Evolutionary conservation across 2,329 filamentous ascomycete genomes (phyloP).

Genomic region (Nothopassalora personata): DNA sequence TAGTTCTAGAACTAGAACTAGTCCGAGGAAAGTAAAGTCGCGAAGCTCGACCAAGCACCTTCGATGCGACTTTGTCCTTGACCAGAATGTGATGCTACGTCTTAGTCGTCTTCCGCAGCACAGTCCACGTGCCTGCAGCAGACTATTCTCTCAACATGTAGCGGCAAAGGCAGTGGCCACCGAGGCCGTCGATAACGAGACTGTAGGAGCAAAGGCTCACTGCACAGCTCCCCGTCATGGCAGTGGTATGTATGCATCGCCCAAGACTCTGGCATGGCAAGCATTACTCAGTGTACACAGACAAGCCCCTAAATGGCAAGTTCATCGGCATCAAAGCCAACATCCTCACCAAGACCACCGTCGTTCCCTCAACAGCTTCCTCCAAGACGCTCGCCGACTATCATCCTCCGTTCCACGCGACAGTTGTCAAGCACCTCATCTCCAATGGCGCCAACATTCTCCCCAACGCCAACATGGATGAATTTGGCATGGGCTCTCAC

Average conservation of each 20-base stretch:
- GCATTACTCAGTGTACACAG: not conserved
- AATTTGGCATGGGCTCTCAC: slow-evolving; percentile 93
- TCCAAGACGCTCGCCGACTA: slow-evolving; percentile 66
- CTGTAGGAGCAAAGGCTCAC: not conserved
- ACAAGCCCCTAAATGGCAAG: slow-evolving; percentile 25
- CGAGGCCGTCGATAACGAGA: not conserved
- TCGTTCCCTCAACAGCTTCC: slow-evolving; percentile 62
- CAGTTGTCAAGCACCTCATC: slow-evolving; percentile 65
- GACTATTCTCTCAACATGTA: slow-evolving; percentile 5
- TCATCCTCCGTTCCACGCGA: slow-evolving; percentile 73
- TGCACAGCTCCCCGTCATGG: slow-evolving; percentile 12
- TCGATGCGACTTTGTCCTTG: not conserved
- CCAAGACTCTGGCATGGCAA: no score
- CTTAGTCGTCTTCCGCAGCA: slow-evolving; percentile 16
- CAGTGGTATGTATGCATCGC: slow-evolving; percentile 20
- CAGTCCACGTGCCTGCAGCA: slow-evolving; percentile 10
- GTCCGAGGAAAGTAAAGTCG: not conserved
- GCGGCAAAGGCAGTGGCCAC: not conserved
- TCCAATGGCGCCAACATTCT: slow-evolving; percentile 58
- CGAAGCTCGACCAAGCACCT: not conserved
- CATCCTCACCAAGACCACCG: slow-evolving; percentile 38
- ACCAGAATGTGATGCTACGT: slow-evolving; percentile 20
- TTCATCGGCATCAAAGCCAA: slow-evolving; percentile 49
- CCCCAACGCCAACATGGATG: slow-evolving; percentile 81
- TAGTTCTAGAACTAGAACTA: no score